Base-by-base conservation (phyloP, 352 stramenopile genomes). In the Phytopythium montanum region DNA sequence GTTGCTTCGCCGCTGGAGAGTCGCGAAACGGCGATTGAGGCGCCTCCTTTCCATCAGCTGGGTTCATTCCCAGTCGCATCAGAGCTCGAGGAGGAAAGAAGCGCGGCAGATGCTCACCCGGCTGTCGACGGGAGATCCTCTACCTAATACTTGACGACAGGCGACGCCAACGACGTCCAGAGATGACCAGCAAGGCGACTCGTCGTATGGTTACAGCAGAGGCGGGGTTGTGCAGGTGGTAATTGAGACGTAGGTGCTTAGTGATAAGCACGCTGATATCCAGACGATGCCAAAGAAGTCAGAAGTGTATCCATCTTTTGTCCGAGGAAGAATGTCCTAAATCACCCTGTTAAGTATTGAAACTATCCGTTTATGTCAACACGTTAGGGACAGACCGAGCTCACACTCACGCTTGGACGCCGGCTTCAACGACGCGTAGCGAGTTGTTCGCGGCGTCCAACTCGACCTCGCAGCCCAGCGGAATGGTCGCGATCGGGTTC, bases 401-500 rank as follows among this genome's bases (percentile, higher is more conserved):
- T 18, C 19, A 13, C 19, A 21, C 23, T 50, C 42, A 50, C 19
- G 9, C 23, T n/a, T 2, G 51, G 5, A 85, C 68, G 5, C 64
- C 70, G 16, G 61, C 54, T 42, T 77, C 59, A 6, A 80, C 49
- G 29, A 84, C 70, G 36, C 14, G 42, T 12, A 87, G 70, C 13
- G 56, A 55, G 56, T 78, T 67, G 16, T 14, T 36, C 13, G 26
- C 23, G 28, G 75, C 71, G 57, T 88, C 74, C 12, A 88, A 38
- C 48, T 60, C 61, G 31, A 64, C 66, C n/a, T 71, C 46, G 42
- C 67, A 78, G 23, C 74, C 78, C 9, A 90, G 61, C 19, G 78
- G 72, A 36, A 85, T 69, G 5, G 76, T 88, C 23, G 70, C 63
- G 39, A 85, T 69, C 6, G 76, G 80, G 76, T 86, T 82, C 12